A percentile compares a stretch with the other conserved stretches of the same genome.
phyloP scores from a whole-genome alignment of 148 eudicot genomes.

The Heliamphora exappendiculata region DNA sequence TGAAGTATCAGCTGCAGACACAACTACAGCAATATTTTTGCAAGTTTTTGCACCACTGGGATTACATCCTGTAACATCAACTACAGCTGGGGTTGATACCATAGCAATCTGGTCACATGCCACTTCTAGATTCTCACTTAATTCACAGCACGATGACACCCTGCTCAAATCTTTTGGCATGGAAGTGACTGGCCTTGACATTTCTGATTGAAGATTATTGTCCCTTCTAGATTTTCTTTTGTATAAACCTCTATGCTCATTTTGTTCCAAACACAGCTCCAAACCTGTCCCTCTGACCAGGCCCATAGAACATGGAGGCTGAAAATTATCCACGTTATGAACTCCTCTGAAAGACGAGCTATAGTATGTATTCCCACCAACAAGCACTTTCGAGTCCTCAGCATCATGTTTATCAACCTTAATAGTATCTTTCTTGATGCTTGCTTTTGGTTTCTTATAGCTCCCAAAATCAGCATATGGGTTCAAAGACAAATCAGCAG shows the following conservation, averaged over 20 bases:
- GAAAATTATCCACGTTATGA: conserved; percentile 1
- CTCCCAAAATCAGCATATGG: conserved; percentile 27
- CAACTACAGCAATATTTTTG: background rate
- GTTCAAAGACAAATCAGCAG: conserved; percentile 26
- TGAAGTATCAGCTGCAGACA: background rate
- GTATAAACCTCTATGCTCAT: background rate
- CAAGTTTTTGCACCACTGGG: conserved; percentile 1
- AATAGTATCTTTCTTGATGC: conserved; percentile 20
- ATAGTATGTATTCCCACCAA: conserved; percentile 12
- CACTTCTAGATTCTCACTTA: conserved; percentile 11
- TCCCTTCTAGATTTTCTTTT: conserved; percentile 11
- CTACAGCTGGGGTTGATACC: background rate
- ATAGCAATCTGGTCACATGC: conserved; percentile 8
- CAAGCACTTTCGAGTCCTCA: conserved; percentile 17
- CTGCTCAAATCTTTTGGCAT: conserved; percentile 9
- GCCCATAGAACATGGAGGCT: conserved; percentile 5
- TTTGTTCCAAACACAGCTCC: conserved; percentile 11
- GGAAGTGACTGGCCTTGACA: conserved; percentile 8
- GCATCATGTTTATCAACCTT: conserved; percentile 17
- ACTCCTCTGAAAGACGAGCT: conserved; percentile 4
- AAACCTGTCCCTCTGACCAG: background rate
- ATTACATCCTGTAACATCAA: conserved; percentile 9
- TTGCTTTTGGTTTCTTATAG: conserved; percentile 28
- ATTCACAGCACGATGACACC: conserved; percentile 1
- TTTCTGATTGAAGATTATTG: conserved; percentile 16